Percentiles rank a stretch among this genome's conserved stretches.
phyloP scores from a whole-genome alignment of 371 early-diverging fungal species.

The Mucor saturninus region DNA sequence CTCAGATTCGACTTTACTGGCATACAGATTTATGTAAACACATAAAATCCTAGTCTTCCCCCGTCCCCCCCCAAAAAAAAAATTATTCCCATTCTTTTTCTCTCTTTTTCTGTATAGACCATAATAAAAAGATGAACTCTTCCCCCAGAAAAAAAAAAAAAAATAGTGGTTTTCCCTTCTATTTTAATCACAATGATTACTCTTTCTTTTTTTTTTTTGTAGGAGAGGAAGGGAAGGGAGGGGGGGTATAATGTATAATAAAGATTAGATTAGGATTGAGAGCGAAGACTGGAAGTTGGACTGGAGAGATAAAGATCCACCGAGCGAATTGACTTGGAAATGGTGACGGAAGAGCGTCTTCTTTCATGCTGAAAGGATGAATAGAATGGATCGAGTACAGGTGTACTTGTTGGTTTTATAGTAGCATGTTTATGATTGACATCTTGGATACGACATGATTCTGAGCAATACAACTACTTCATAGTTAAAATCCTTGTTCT shows the following conservation, averaged over 20 bases:
- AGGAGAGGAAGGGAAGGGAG: not conserved
- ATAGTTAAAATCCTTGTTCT: not conserved
- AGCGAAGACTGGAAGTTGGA: conserved; percentile 15
- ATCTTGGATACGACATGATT: conserved; percentile 32
- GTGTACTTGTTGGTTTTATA: conserved; percentile 19
- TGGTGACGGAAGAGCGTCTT: conserved; percentile 28
- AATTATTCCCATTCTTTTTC: not conserved
- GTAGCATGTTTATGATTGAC: conserved; percentile 12
- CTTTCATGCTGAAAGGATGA: conserved; percentile 27
- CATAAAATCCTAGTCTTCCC: not conserved
- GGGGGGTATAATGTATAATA: not conserved
- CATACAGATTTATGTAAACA: conserved; percentile 27
- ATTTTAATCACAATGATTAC: too few relatives aligned
- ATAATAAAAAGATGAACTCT: too few relatives aligned
- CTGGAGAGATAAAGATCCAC: conserved; percentile 5
- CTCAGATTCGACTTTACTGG: conserved; percentile 35
- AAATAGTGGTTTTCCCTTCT: too few relatives aligned
- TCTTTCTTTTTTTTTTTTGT: not conserved
- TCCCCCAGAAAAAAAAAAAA: too few relatives aligned
- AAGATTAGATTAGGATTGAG: not conserved
- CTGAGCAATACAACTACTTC: conserved; percentile 34
- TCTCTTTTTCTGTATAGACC: too few relatives aligned
- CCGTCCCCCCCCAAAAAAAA: not conserved
- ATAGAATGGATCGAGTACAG: conserved; percentile 31
- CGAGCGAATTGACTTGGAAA: conserved; percentile 14